Conservation (phyloP, 352 stramenopile genomes). For the Globisporangium polare region DNA sequence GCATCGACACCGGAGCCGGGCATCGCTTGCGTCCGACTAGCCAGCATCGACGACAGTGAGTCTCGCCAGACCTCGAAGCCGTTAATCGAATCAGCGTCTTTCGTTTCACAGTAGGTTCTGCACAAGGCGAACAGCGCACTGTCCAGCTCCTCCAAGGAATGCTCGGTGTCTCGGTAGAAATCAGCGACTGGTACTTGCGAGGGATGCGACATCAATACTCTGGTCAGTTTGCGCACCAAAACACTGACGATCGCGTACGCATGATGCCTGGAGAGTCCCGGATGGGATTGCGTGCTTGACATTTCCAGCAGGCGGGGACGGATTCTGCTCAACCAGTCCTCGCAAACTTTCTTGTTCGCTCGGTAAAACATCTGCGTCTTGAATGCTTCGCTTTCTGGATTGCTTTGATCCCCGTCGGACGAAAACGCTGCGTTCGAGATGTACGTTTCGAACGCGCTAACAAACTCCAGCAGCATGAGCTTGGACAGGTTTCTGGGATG, state of each 20-base stretch:
- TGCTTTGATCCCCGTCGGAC: constrained; percentile 17
- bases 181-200: constrained; percentile 15
- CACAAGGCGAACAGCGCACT: constrained; percentile 41
- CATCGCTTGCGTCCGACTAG: constrained; percentile 18
- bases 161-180: constrained; percentile 22
- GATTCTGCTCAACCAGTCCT: constrained; percentile 68
- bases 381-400: constrained; percentile 38
- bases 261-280: constrained; percentile 41
- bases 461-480: constrained; percentile 52
- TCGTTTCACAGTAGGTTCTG: constrained; percentile 35
- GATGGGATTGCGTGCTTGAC: constrained; percentile 20
- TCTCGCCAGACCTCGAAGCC: constrained; percentile 44
- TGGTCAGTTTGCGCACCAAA: constrained; percentile 35
- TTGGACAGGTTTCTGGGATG: constrained; percentile 19
- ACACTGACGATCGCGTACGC: constrained; percentile 32
- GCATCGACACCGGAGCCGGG: constrained; percentile 10
- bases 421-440: constrained; percentile 33
- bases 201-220: constrained; percentile 21
- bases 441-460: constrained; percentile 40
- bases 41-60: constrained; percentile 25
- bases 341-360: constrained; percentile 63
- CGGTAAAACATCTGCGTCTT: constrained; percentile 54
- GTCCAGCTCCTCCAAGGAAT: constrained; percentile 41
- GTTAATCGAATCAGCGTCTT: constrained; percentile 49
- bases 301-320: constrained; percentile 49